A percentile compares a stretch with the other conserved stretches of the same genome.
phyloP scores from a whole-genome alignment of 768 basidiomycete species.

The Amanita muscaria region DNA sequence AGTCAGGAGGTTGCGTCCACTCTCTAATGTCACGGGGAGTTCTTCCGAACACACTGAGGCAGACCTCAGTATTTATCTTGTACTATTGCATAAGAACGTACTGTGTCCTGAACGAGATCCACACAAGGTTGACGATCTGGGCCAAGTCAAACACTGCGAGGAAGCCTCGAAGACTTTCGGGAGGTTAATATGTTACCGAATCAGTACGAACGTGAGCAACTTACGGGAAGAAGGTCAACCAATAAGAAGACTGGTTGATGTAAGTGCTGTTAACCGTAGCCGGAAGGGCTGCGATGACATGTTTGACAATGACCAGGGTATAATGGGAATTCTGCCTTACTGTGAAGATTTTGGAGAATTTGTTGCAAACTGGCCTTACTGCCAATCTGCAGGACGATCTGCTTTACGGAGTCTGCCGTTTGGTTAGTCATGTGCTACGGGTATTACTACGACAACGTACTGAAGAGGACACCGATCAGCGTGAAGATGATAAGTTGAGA shows the following conservation, averaged over 20 bases:
- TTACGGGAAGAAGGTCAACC: conserved; percentile 93
- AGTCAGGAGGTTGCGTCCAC: conserved; percentile 86
- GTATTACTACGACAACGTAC: conserved; percentile 32
- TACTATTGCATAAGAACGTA: conserved; percentile 25
- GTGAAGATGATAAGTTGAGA: conserved; percentile 94
- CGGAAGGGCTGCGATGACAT: conserved; percentile 44
- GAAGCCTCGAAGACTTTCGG: conserved; percentile 71
- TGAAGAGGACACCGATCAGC: conserved; percentile 81
- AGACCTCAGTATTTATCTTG: not conserved
- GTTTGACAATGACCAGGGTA: not conserved
- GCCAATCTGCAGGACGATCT: conserved; percentile 36
- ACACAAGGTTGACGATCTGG: conserved; percentile 85
- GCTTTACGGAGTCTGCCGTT: conserved; percentile 31
- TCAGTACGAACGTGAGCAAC: conserved; percentile 17
- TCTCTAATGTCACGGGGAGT: conserved; percentile 87
- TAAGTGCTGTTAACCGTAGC: conserved; percentile 77
- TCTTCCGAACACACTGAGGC: conserved; percentile 63
- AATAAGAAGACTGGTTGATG: conserved; percentile 84
- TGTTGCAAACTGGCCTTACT: conserved; percentile 35
- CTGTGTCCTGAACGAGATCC: conserved; percentile 79
- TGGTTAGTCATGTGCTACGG: not conserved
- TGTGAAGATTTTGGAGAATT: conserved; percentile 36
- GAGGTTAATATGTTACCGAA: not conserved
- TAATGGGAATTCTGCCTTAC: conserved; percentile 23
- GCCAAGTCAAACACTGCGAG: conserved; percentile 92